Conservation (phyloP, 257 asterid genomes). For the Solanum pimpinellifolium region DNA sequence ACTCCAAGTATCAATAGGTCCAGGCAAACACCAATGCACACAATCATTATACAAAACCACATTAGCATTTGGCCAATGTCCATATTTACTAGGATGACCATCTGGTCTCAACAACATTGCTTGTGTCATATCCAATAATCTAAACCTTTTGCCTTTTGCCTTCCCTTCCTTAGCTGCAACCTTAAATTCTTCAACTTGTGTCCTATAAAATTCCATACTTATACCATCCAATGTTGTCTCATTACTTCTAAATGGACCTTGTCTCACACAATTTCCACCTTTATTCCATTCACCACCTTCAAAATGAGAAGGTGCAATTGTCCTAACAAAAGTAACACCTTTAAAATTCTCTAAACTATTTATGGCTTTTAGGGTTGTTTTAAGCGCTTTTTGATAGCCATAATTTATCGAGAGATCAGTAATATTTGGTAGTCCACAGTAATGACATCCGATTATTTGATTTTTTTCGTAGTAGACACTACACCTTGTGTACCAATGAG, state of each 20-base stretch:
- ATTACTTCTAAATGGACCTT: slow-evolving; percentile 14
- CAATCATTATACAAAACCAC: slow-evolving; percentile 28
- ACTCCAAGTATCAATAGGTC: slow-evolving; percentile 69
- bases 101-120: slow-evolving; percentile 28
- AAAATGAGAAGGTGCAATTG: slow-evolving; percentile 24
- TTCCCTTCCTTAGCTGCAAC: slow-evolving; percentile 7
- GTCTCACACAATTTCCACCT: slow-evolving; percentile 18
- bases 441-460: slow-evolving; percentile 11
- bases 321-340: slow-evolving; percentile 16
- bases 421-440: slow-evolving; percentile 7
- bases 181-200: slow-evolving; percentile 21
- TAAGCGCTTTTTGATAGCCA: slow-evolving; percentile 13
- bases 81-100: slow-evolving; percentile 28
- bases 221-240: slow-evolving; percentile 15
- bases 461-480: slow-evolving; percentile 7
- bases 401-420: slow-evolving; percentile 14
- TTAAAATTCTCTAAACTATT: slow-evolving; percentile 5
- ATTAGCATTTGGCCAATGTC: slow-evolving; percentile 22
- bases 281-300: slow-evolving; percentile 23
- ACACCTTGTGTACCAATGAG: slow-evolving; percentile 25
- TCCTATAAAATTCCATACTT: slow-evolving; percentile 20
- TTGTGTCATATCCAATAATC: slow-evolving; percentile 18
- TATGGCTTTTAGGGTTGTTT: slow-evolving; percentile 13
- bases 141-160: slow-evolving; percentile 2
- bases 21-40: slow-evolving; percentile 42